These are phyloP conservation scores for Ceratocystis cacaofunesta DNA, from an alignment of 2,329 filamentous ascomycete species.

Conservation along the genomic window DNA sequence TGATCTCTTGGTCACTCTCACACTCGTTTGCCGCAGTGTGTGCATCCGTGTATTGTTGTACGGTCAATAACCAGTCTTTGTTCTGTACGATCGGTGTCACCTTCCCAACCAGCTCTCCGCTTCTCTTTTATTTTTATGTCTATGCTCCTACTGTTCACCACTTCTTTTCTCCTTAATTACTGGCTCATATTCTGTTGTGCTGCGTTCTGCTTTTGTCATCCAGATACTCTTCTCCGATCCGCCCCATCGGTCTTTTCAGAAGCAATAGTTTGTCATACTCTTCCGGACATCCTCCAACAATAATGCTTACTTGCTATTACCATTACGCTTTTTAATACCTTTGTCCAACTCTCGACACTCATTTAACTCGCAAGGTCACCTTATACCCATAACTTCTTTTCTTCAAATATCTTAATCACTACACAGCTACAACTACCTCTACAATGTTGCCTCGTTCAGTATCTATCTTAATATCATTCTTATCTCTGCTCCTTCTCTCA, in stretches of 20 bases:
- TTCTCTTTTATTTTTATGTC: neutral
- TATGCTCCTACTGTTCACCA: neutral
- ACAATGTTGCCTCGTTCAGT: conserved; percentile 10
- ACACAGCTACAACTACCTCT: neutral
- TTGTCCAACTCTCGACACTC: neutral
- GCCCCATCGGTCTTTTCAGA: neutral
- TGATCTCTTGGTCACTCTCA: neutral
- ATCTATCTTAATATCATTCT: conserved; percentile 19
- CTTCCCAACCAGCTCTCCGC: neutral
- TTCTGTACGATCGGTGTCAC: neutral
- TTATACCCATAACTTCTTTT: neutral
- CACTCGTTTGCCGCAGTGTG: neutral
- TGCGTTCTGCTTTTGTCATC: neutral
- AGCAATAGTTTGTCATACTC: conserved; percentile 1
- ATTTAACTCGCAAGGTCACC: neutral
- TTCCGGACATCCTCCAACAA: neutral
- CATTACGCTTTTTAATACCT: neutral
- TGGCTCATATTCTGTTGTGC: neutral
- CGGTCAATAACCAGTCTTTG: neutral
- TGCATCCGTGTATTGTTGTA: conserved; percentile 1
- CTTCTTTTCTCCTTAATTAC: neutral
- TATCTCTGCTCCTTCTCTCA: conserved; percentile 28
- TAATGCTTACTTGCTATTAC: neutral
- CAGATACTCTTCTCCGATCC: neutral
- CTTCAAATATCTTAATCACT: neutral